Base-by-base conservation (phyloP, 192 early-diverging fungal genomes). In the Backusella macrospora region DNA sequence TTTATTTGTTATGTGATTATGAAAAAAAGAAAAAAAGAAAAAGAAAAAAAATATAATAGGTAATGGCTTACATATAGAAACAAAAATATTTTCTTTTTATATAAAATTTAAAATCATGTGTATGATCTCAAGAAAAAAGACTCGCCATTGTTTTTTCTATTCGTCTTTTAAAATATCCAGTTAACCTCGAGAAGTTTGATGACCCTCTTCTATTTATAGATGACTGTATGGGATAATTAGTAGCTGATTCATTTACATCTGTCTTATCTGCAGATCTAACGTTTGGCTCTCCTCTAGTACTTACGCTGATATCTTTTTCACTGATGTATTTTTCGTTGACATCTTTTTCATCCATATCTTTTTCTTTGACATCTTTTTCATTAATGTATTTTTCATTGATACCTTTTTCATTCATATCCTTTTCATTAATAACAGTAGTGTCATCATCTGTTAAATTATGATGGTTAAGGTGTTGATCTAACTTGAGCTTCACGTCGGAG, bases 121-220 rank as follows among this genome's bases (percentile, higher is more conserved):
- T 55, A 34, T 21, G 10, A 9, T 9, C 42, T 55, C 23, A 55
- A 12, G 52, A 55, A 55, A 55, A 55, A 55, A 55, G 23, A 18
- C 18, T 4, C 21, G 18, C 18, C 48, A 21, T 52, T 7, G 48
- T 52, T 52, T 52, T 52, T 52, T 52, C 52, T 21, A 59, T 26
- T 59, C 21, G 52, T 59, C 10, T 26, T 59, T 59, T 59, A 59
- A 59, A 59, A 59, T 26, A 59, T 26, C 52, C 9, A 26, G 52
- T 21, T 26, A 59, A 4, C n/a, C 26, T 59, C 21, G 52, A 23
- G 18, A 26, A 4, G 4, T 59, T 59, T 23, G 52, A 59, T n/a
- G 52, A 18, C 23, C 26, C 21, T 59, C 52, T 59, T 59, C 52
- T 59, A 59, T 59, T 59, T 59, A 23, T 59, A 59, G 52, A 34